Percentiles rank a stretch among this genome's conserved stretches.
phyloP scores from a whole-genome alignment of 148 eudicot genomes.

The Cornus florida region DNA sequence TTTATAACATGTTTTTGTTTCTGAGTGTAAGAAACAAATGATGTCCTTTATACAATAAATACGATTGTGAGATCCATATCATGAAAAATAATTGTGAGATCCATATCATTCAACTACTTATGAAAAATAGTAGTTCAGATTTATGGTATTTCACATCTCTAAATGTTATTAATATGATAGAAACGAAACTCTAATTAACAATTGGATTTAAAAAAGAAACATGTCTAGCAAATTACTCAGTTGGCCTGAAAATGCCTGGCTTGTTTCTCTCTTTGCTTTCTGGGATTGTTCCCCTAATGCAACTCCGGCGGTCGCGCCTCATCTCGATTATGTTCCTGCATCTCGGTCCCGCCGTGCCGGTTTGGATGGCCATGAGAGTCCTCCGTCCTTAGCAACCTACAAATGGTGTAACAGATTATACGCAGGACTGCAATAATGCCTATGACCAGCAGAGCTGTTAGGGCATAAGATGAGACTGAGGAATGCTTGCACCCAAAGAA shows the following conservation, averaged over 20 bases:
- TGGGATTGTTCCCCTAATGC: background rate
- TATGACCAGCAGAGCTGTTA: slow-evolving; percentile 18
- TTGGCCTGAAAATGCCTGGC: background rate
- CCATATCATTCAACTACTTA: too few species aligned
- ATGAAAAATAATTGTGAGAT: too few species aligned
- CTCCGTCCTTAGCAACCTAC: slow-evolving; percentile 38
- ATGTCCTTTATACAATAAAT: too few species aligned
- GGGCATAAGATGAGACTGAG: slow-evolving; percentile 5
- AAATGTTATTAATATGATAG: background rate
- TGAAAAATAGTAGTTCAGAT: too few species aligned
- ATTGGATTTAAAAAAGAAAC: background rate
- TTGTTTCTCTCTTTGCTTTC: background rate
- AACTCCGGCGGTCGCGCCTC: background rate
- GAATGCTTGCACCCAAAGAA: slow-evolving; percentile 25
- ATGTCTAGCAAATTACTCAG: background rate
- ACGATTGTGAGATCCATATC: too few species aligned
- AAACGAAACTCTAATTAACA: background rate
- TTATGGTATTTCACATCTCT: too few species aligned
- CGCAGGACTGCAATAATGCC: slow-evolving; percentile 16
- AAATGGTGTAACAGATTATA: slow-evolving; percentile 11
- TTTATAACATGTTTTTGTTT: too few species aligned
- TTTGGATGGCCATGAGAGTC: too few species aligned
- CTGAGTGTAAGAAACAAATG: too few species aligned
- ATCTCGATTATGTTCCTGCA: background rate
- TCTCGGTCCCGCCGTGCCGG: background rate